A percentile compares a stretch with the other conserved stretches of the same genome.
These are phyloP conservation scores for Paramyrothecium roridum DNA, from an alignment of 2,329 filamentous ascomycete genomes.

Conservation along the genomic window DNA sequence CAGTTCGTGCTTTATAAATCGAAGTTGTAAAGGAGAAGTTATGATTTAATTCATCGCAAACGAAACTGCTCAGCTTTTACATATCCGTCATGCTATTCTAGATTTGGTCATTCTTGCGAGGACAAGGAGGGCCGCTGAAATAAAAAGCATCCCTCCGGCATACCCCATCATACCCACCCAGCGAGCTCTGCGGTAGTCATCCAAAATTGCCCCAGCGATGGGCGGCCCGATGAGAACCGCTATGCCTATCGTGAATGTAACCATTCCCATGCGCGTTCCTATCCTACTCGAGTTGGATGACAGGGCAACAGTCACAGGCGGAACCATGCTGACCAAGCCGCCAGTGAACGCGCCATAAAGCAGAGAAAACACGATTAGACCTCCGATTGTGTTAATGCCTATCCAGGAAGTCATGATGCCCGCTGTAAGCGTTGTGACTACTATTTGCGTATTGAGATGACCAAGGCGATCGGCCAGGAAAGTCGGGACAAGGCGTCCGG, in stretches of 20 bases:
- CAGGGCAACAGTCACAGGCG: neutral
- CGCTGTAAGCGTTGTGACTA: neutral
- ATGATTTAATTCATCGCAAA: no score
- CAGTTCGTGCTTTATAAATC: no score
- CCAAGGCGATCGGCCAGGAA: neutral
- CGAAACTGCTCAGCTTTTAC: no score
- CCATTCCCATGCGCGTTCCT: neutral
- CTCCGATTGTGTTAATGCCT: neutral
- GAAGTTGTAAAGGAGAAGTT: no score
- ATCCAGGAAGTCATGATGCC: neutral
- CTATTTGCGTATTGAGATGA: neutral
- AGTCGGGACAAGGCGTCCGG: neutral
- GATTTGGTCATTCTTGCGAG: neutral
- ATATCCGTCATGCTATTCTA: no score
- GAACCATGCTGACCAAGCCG: neutral
- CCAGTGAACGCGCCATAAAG: neutral
- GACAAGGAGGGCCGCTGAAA: neutral
- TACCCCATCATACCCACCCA: neutral
- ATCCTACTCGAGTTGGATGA: neutral
- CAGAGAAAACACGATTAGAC: neutral
- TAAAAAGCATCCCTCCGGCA: neutral
- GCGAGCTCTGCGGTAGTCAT: neutral
- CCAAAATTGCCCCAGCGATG: neutral
- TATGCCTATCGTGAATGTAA: neutral
- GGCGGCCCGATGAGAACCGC: neutral